A percentile compares a stretch with the other conserved stretches of the same genome.
Evolutionary conservation across 108 stramenopile species (phyloP).

Genomic region (Fistulifera solaris): DNA sequence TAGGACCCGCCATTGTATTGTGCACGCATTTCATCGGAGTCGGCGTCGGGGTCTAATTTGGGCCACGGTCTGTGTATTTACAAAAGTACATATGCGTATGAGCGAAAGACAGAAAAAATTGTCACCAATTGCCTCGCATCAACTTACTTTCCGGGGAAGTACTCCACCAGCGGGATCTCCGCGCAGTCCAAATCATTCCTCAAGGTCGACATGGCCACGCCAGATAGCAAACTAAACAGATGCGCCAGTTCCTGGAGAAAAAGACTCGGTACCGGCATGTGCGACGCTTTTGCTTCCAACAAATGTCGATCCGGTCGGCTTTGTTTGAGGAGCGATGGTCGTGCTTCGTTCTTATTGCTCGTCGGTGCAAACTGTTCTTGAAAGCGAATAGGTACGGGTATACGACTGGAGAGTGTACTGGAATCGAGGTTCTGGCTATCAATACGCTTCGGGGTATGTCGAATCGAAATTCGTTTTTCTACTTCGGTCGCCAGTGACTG

Average conservation of each 20-base stretch:
- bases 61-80: slow-evolving; percentile 24
- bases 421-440: too few species aligned
- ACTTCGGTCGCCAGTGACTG: background rate
- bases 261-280: slow-evolving; percentile 23
- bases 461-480: too few species aligned
- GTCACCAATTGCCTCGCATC: too few species aligned
- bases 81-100: too few species aligned
- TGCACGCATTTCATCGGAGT: slow-evolving; percentile 9
- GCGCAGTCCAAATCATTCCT: slow-evolving; percentile 50
- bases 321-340: background rate
- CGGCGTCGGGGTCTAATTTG: slow-evolving; percentile 30
- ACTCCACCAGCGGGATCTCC: slow-evolving; percentile 43
- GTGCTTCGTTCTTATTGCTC: slow-evolving; percentile 1
- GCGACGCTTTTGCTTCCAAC: background rate
- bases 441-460: too few species aligned
- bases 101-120: background rate
- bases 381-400: background rate
- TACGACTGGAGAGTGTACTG: background rate
- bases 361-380: slow-evolving; percentile 1
- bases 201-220: slow-evolving; percentile 58
- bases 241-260: slow-evolving; percentile 71
- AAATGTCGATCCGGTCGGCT: background rate
- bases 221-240: slow-evolving; percentile 39
- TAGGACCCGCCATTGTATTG: background rate
- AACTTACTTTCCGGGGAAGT: slow-evolving; percentile 27